A percentile compares a stretch with the other conserved stretches of the same genome.
Conservation (phyloP, 2,329 filamentous ascomycete genomes). For the Gaeumannomyces tritici region DNA sequence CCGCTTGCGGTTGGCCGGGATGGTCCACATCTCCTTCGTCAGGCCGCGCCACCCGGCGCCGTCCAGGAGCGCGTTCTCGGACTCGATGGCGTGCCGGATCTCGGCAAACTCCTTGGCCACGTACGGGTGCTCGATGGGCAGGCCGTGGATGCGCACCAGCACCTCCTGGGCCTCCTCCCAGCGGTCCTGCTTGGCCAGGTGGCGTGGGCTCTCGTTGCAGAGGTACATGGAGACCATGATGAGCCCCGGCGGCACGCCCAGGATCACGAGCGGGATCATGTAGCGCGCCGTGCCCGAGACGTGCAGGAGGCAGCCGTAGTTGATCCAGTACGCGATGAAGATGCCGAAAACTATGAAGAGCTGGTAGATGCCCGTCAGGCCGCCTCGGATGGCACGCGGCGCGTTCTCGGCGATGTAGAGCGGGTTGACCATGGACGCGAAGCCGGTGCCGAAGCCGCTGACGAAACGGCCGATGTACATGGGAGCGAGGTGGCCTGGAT, state of each 20-base stretch:
- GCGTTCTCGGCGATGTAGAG: conserved; percentile 52
- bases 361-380: conserved; percentile 50
- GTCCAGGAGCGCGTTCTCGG: conserved; percentile 15
- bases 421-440: conserved; percentile 46
- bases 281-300: conserved; percentile 34
- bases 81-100: conserved; percentile 16
- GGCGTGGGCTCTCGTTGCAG: conserved; percentile 51
- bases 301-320: conserved; percentile 37
- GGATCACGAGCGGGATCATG: conserved; percentile 47
- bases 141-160: conserved; percentile 22
- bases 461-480: conserved; percentile 31
- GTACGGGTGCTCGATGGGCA: conserved; percentile 25
- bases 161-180: conserved; percentile 35
- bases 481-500: conserved; percentile 14
- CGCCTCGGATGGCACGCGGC: conserved; percentile 47
- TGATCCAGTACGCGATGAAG: conserved; percentile 43
- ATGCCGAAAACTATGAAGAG: conserved; percentile 43
- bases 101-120: conserved; percentile 21
- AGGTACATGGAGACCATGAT: conserved; percentile 44
- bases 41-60: conserved; percentile 13
- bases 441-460: conserved; percentile 40
- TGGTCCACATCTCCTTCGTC: conserved; percentile 18
- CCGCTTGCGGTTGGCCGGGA: conserved; percentile 32
- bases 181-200: conserved; percentile 46
- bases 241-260: conserved; percentile 44